Base-by-base conservation (phyloP, 2,329 filamentous ascomycete species). In the Podosphaera xanthii region DNA sequence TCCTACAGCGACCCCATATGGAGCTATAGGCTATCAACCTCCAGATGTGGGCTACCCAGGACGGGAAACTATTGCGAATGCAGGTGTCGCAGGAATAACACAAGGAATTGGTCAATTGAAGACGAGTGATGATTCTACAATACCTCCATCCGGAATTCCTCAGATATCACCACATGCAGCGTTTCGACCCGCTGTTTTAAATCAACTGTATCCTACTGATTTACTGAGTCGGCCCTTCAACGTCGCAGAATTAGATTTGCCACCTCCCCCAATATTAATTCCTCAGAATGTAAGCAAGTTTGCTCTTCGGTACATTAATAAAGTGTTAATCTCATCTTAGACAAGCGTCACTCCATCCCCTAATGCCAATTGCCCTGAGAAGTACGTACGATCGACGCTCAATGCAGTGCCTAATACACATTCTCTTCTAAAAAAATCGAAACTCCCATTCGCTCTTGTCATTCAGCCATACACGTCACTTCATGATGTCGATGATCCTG, bases 401-500 rank as follows among this genome's bases (percentile, higher is more conserved):
- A 97, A 97, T 71, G 88, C 88, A 34, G 84, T 96, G 50, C 92
- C 92, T 2, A 94, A 89, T 31, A 96, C 87, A 60, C 82, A 94
- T 71, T 92, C 87, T 30, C 78, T 97, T 34, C 78, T 98, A 61
- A 98, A 97, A 75, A 97, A 97, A 75, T 95, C 90, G 59, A 92
- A 90, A 72, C 78, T 98, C 60, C 92, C 92, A 0, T 94, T 97
- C 69, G 90, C 91, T 48, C 82, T 98, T 44, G 83, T 97, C 63
- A 96, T 98, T 64, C 91, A 97, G 72, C 92, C 92, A 12, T 98
- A 97, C 68, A 88, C 84, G 46, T 82, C 90, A 34, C 81, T 98
- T 36, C 91, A 96, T 70, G 92, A 98, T 70, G 80, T 86, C 30
- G 91, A 97, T 71, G 92, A 97, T 66, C 80, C 82, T 33, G 82